phyloP scores from a whole-genome alignment of 2,329 filamentous ascomycete species.

The Hyphodiscus sp. region DNA sequence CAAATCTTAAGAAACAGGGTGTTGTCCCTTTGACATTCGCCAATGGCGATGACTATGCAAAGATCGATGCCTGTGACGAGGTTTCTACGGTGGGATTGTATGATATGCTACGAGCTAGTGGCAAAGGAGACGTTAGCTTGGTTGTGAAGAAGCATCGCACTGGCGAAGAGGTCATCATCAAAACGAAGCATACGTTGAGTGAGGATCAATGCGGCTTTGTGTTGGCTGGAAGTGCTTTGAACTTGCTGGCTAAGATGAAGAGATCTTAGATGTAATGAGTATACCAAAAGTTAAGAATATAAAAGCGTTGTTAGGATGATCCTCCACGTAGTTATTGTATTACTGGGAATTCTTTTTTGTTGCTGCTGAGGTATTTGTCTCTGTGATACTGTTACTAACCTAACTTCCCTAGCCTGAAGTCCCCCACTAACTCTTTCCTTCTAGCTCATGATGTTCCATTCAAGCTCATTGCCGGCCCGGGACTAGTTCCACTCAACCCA shows the following conservation, averaged over 20 bases:
- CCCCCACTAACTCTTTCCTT: no score
- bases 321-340: no score
- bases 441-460: no score
- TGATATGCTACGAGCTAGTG: constrained; percentile 71
- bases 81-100: constrained; percentile 78
- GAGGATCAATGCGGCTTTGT: constrained; percentile 90
- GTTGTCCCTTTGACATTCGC: constrained; percentile 90
- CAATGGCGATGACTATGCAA: constrained; percentile 81
- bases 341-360: no score
- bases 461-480: no score
- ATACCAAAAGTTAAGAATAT: neutral
- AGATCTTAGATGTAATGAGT: constrained; percentile 9
- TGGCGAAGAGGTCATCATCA: constrained; percentile 62
- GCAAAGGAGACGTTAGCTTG: constrained; percentile 70
- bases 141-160: constrained; percentile 51
- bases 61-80: constrained; percentile 74
- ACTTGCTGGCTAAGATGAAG: constrained; percentile 65
- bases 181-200: constrained; percentile 81
- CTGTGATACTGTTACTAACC: no score
- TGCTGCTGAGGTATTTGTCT: no score
- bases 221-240: constrained; percentile 87
- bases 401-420: no score
- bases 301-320: neutral
- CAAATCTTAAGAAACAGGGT: constrained; percentile 95
- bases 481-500: no score